Conservation (phyloP, 495 filamentous ascomycete species). For the Cenococcum geophilum region DNA sequence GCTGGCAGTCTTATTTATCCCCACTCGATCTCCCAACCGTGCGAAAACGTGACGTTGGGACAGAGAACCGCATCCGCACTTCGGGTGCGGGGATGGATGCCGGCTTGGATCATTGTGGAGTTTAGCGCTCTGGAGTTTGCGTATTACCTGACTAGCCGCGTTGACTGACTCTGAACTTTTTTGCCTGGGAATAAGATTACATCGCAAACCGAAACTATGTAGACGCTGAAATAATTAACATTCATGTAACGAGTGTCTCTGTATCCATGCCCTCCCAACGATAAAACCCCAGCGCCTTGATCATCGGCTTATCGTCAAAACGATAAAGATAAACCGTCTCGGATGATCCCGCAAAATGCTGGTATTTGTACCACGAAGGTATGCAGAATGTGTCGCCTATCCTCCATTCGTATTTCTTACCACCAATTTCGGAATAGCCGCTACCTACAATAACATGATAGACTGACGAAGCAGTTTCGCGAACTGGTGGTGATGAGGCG, state of each 20-base stretch:
- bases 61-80: neutral
- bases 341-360: slow-evolving; percentile 38
- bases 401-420: slow-evolving; percentile 37
- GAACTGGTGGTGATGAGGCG: slow-evolving; percentile 29
- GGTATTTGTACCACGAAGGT: slow-evolving; percentile 42
- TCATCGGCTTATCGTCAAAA: slow-evolving; percentile 46
- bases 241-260: slow-evolving; percentile 22
- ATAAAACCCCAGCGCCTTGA: slow-evolving; percentile 44
- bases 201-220: neutral
- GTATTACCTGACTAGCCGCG: no score
- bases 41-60: slow-evolving; percentile 26
- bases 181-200: neutral
- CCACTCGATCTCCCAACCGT: neutral
- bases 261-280: slow-evolving; percentile 37
- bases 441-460: slow-evolving; percentile 42
- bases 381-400: slow-evolving; percentile 45
- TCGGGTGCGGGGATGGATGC: slow-evolving; percentile 25
- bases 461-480: slow-evolving; percentile 42
- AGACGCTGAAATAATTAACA: neutral
- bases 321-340: slow-evolving; percentile 44
- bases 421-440: slow-evolving; percentile 37
- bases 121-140: no score
- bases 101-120: slow-evolving; percentile 16
- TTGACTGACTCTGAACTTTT: no score
- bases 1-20: no score